Evolutionary conservation across 331 rosid genomes (phyloP), one percentile per base, ranked within the genome.

Genomic region (Telfairia occidentalis): DNA sequence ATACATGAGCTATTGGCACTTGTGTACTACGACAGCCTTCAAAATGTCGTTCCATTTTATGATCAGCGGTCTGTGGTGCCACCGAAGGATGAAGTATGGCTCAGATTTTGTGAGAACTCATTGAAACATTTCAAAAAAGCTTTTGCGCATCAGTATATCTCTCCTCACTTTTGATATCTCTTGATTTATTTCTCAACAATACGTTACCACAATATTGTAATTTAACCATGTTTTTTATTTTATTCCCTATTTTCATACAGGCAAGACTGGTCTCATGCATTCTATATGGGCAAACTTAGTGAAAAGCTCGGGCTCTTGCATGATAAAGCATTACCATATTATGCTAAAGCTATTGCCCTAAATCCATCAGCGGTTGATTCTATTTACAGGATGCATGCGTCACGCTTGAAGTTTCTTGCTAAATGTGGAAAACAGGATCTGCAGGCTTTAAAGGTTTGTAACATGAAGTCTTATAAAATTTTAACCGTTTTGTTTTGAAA

Each of bases 1-100:
- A 94, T 91, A 83, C 98, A 94, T 19, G 98, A 94, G 84, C 82
- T 94, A 60, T 76, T 94, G 87, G 98, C 98, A 9, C 78, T 94
- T 90, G 98, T 94, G 54, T 94, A 91, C 91, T 91, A 94, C 16
- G 98, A 94, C 86, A 90, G 97, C 87, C 95, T 91, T 81, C 98
- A 94, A 82, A 94, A 83, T 82, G 98, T 94, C 58, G 98, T 91
- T 76, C 98, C 98, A 58, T 85, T 91, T 85, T 94, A 83, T 87
- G 98, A 94, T 82, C 98, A 89, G 84, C 85, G 98, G 77, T 91
- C 91, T 82, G 81, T 79, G 77, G 80, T 94, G 71, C 97, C 98
- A 75, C 57, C 84, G 64, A 94, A 88, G 87, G 97, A 91, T 83
- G 85, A 86, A 52, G 86, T 90, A 37, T 89, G 98, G 98, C 37